These are phyloP conservation scores for Cystofilobasidium ferigula DNA, from an alignment of 768 basidiomycete genomes.

Conservation along the genomic window DNA sequence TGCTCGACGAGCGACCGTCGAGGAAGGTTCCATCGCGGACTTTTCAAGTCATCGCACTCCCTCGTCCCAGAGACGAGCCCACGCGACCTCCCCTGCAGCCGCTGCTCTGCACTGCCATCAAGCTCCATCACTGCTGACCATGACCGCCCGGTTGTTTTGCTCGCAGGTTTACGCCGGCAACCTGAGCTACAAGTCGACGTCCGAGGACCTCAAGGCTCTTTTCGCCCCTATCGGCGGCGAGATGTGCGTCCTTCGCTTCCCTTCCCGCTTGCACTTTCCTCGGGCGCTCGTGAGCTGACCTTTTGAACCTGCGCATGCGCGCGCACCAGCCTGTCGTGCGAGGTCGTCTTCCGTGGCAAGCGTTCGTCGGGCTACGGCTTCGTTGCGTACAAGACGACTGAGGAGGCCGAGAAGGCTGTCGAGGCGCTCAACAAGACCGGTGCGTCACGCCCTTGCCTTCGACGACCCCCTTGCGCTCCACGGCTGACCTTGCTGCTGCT, in stretches of 20 bases:
- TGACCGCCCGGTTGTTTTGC: background rate
- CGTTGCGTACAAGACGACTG: constrained; percentile 66
- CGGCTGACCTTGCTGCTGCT: background rate
- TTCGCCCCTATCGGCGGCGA: constrained; percentile 77
- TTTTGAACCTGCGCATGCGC: background rate
- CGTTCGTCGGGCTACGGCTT: constrained; percentile 60
- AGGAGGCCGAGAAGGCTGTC: constrained; percentile 78
- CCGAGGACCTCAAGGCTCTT: constrained; percentile 88
- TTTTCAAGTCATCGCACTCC: background rate
- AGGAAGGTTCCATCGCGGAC: constrained; percentile 2
- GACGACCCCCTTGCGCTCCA: background rate
- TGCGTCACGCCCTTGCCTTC: background rate
- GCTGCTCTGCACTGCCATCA: background rate
- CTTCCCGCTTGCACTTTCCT: background rate
- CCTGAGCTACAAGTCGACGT: constrained; percentile 85
- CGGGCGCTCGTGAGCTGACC: background rate
- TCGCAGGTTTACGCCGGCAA: constrained; percentile 83
- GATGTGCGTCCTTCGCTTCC: constrained; percentile 60
- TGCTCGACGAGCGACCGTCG: too few relatives aligned
- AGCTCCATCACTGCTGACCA: background rate
- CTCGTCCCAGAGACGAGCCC: background rate
- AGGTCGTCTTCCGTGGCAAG: constrained; percentile 26
- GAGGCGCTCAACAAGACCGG: constrained; percentile 69
- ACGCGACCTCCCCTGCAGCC: background rate
- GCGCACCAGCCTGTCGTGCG: constrained; percentile 20